Base-by-base conservation (phyloP, 768 basidiomycete species). In the Kondoa subrosea region DNA sequence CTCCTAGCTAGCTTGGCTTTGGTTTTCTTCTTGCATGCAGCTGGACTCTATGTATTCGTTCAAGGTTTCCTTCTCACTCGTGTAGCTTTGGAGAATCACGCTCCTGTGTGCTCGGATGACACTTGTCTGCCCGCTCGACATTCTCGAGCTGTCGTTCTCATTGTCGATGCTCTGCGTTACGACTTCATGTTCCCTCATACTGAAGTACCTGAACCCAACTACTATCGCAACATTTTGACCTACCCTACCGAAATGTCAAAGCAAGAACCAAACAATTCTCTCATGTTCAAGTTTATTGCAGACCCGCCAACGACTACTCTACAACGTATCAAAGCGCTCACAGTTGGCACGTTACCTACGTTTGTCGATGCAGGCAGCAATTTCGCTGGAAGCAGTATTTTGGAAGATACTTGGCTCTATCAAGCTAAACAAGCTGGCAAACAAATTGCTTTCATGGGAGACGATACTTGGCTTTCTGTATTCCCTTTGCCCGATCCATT, bases 221-320 rank as follows among this genome's bases (percentile, higher is more conserved):
- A 89, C 74, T 87, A 91, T 75, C 91, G 95, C 76, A 83, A 88
- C 76, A 80, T 91, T 27, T 77, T 99, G 29, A 87, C 84, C 0
- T 80, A 93, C 15, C 93, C 93, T 0, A 79, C 80, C 1, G 82
- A 87, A 73, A 81, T 96, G 34, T 85, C 87, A 0, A 78, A 79
- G 0, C 73, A 78, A 1, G 77, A 82, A 17, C 92, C 95, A 0
- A 75, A 79, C 50, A 82, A 85, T 65, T 92, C 91, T 0, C 84
- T 93, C 76, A 80, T 97, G 57, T 91, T 89, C 77, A 87, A 96
- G 74, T 82, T 89, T 1, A 85, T 88, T 77, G 84, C 91, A 2
- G 93, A 99, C 74, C 93, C 95, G 0, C 95, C 95, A 0, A 99
- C 95, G 0, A 84, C 90, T 0, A 97, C 93, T 0, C 81, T 97